Evolutionary conservation across 1,139 yeast genomes (phyloP), one percentile per base, ranked within the genome.

Genomic region (Suhomyces choctaworum): DNA sequence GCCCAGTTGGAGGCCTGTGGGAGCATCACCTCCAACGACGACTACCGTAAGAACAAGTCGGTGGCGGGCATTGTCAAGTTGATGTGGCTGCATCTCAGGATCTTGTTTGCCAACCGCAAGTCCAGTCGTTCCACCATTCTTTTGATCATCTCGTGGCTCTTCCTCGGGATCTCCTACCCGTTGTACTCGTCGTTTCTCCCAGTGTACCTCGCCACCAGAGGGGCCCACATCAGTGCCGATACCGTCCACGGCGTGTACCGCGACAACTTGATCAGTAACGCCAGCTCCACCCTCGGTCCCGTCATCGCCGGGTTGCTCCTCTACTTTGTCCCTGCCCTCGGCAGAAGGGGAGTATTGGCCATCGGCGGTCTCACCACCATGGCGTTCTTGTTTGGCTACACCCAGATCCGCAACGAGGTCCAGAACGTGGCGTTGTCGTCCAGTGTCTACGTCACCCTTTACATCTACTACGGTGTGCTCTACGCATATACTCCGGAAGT

Each of bases 401-500:
- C 84, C 4, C 66, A 74, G 2, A 76, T 77, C 21, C 64, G 70
- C 47, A 73, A 73, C 2, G 58, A 72, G 31, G 55, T 66, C n/a
- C 76, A 63, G 29, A 72, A 77, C 49, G 71, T 76, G 15, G 83
- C 76, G 1, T 68, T 78, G 39, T 64, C 74, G 17, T 66, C 80
- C 13, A 67, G 73, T 14, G 73, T 76, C 13, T 75, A 68, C 49
- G 62, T 77, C 36, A 62, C 72, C 36, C 57, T 75, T 42, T 73
- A 76, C 51, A 63, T 77, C 36, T 77, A 76, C 56, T 76, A 73
- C 47, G 79, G 78, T 1, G 69, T 70, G 31, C 59, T 78, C 28
- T 78, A 73, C 50, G 82, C 81, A 1, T 76, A 72, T 42, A 73
- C 81, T 1, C 82, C 82, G 0, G 83, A 78, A 51, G 76, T 75